Base-by-base conservation (phyloP, 176 grass and related monocot species). In the Stipa capillata region DNA sequence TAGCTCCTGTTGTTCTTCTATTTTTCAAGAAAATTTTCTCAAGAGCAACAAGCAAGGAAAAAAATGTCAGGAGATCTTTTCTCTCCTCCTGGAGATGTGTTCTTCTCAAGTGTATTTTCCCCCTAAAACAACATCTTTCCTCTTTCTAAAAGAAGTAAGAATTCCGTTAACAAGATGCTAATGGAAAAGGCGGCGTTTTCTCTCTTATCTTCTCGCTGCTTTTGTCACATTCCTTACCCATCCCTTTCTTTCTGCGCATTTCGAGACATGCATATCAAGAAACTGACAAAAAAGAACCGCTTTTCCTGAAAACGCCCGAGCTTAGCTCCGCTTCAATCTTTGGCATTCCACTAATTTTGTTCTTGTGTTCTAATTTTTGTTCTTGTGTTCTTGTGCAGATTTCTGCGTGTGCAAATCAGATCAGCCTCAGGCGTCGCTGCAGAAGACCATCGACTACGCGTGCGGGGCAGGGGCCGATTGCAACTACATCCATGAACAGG, bases 401-500 rank as follows among this genome's bases (percentile, higher is more conserved):
- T 98, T 92, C 92, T 98, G 95, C 76, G 87, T 98, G 60, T 98
- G 95, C 65, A 90, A 1, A 78, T 79, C 90, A 53, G 95, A 98
- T 50, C 83, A 66, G 80, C 7, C 66, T 17, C 83, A 73, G 71
- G 13, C 79, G 1, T 5, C 83, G 59, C 56, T 98, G 75, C 95
- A 98, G 86, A 98, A 94, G 84, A 88, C 95, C 37, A 79, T 98
- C 67, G 95, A 98, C 80, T 98, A 91, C 87, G 95, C 95, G 18
- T 98, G 95, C 74, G 95, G 95, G 17, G 50, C 95, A 5, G 95
- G 92, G 41, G 95, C 92, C 3, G 95, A 98, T 39, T 98, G 95
- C 85, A 83, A 8, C 13, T 4, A 48, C 10, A 90, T 94, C 83
- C 34, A 85, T 11, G 64, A 87, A 65, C 84, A 69, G 60, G 95